A percentile compares a stretch with the other conserved stretches of the same genome.
These are phyloP conservation scores for Venturia nashicola DNA, from an alignment of 2,329 filamentous ascomycete species.

Conservation along the genomic window DNA sequence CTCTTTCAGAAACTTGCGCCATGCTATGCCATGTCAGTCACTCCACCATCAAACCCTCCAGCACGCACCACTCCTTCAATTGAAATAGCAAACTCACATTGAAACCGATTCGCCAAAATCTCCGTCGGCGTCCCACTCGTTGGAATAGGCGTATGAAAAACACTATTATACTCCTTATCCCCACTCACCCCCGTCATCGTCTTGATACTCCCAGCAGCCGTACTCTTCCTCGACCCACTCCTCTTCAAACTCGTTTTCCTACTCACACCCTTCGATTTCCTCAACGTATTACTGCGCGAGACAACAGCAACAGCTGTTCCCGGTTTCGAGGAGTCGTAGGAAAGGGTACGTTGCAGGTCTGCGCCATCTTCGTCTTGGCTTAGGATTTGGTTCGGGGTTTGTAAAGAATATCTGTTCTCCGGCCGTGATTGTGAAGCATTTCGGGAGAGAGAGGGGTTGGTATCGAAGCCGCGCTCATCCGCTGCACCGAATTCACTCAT, in stretches of 20 bases:
- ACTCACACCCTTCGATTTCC: slow-evolving; percentile 74
- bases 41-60: background rate
- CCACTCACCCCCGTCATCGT: slow-evolving; percentile 48
- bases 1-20: slow-evolving; percentile 91
- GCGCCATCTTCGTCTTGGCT: slow-evolving; percentile 10
- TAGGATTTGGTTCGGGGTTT: background rate
- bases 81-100: slow-evolving; percentile 45
- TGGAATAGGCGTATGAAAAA: slow-evolving; percentile 81
- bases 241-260: slow-evolving; percentile 64
- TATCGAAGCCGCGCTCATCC: background rate
- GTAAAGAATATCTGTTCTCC: background rate
- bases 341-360: slow-evolving; percentile 16
- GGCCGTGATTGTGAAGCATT: background rate
- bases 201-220: slow-evolving; percentile 71
- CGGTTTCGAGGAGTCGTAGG: background rate
- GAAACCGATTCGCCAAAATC: slow-evolving; percentile 73
- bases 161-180: slow-evolving; percentile 58
- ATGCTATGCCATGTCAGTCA: slow-evolving; percentile 43
- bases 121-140: slow-evolving; percentile 83
- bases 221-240: slow-evolving; percentile 67
- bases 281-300: slow-evolving; percentile 55
- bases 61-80: background rate
- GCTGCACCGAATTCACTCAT: background rate
- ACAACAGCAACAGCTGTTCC: background rate
- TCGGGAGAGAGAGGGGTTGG: background rate